Evolutionary conservation across 371 early-diverging fungal species (phyloP).

Genomic region (Apophysomyces sp.): DNA sequence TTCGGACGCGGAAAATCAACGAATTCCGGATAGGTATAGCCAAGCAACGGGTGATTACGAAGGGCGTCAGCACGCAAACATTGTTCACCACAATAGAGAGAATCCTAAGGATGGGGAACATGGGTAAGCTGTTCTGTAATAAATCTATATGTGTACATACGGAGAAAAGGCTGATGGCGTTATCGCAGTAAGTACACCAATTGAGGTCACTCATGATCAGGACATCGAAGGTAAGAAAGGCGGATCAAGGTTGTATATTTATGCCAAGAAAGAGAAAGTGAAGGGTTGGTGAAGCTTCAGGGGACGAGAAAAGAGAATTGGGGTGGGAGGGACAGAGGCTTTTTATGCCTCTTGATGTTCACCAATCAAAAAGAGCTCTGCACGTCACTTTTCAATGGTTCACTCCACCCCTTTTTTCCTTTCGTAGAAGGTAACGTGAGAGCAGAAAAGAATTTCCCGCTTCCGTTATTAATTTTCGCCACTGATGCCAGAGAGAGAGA

Average conservation of each 20-base stretch:
- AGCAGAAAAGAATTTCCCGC: not conserved
- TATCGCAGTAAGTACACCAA: slow-evolving; percentile 25
- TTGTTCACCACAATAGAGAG: slow-evolving; percentile 29
- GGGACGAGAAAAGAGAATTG: not conserved
- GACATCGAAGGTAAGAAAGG: not conserved
- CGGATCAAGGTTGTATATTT: not conserved
- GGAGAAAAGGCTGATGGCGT: slow-evolving; percentile 22
- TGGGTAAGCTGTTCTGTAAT: not conserved
- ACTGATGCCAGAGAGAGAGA: not conserved
- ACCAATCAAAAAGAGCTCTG: not conserved
- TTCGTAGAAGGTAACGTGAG: not conserved
- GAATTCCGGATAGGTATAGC: slow-evolving; percentile 28
- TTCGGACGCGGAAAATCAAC: slow-evolving; percentile 24
- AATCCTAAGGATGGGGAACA: slow-evolving; percentile 16
- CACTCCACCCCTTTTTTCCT: not conserved
- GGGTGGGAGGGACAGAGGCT: not conserved
- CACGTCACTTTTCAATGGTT: not conserved
- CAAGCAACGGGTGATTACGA: slow-evolving; percentile 24
- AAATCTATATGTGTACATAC: slow-evolving; percentile 4
- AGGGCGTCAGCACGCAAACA: slow-evolving; percentile 28
- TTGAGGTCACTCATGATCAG: slow-evolving; percentile 20
- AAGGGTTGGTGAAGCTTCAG: not conserved
- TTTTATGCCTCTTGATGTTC: not conserved
- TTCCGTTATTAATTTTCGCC: not conserved
- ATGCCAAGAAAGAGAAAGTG: not conserved